Conservation (phyloP, 768 basidiomycete genomes). For the Cubamyces lactineus region DNA sequence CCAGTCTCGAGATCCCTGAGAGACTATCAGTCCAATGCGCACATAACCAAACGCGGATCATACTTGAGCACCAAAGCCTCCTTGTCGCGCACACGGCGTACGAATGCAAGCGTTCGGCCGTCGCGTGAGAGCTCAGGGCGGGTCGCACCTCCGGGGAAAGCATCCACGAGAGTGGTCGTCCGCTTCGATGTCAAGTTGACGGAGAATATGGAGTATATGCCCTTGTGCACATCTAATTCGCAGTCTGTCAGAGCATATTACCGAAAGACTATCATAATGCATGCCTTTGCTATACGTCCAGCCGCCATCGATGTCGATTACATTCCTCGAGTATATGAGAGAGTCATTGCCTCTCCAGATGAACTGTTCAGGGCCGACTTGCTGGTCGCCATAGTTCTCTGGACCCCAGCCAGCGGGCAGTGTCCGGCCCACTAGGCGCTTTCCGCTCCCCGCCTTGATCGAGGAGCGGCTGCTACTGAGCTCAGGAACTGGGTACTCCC, state of each 20-base stretch:
- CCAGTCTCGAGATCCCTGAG: conserved; percentile 68
- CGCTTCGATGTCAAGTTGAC: conserved; percentile 59
- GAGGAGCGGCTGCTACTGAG: conserved; percentile 10
- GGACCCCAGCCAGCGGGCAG: conserved; percentile 65
- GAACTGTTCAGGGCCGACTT: conserved; percentile 75
- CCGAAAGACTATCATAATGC: not conserved
- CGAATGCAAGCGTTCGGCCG: conserved; percentile 70
- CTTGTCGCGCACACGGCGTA: conserved; percentile 73
- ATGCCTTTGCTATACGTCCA: conserved; percentile 72
- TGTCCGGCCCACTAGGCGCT: conserved; percentile 55
- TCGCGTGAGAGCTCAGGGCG: conserved; percentile 73
- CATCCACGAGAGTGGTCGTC: conserved; percentile 55
- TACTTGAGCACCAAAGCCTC: conserved; percentile 74
- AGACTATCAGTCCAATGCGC: not conserved
- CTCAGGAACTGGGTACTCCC: conserved; percentile 61
- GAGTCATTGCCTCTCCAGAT: conserved; percentile 62
- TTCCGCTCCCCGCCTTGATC: conserved; percentile 49
- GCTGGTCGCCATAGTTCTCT: conserved; percentile 64
- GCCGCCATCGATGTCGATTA: conserved; percentile 46
- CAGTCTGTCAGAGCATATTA: not conserved
- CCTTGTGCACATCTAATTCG: conserved; percentile 61
- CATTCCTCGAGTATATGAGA: conserved; percentile 70
- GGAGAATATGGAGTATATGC: conserved; percentile 74
- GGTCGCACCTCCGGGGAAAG: conserved; percentile 72
- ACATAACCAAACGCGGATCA: conserved; percentile 13